Conservation (phyloP, 352 stramenopile genomes). For the Pythium pyrilobum region DNA sequence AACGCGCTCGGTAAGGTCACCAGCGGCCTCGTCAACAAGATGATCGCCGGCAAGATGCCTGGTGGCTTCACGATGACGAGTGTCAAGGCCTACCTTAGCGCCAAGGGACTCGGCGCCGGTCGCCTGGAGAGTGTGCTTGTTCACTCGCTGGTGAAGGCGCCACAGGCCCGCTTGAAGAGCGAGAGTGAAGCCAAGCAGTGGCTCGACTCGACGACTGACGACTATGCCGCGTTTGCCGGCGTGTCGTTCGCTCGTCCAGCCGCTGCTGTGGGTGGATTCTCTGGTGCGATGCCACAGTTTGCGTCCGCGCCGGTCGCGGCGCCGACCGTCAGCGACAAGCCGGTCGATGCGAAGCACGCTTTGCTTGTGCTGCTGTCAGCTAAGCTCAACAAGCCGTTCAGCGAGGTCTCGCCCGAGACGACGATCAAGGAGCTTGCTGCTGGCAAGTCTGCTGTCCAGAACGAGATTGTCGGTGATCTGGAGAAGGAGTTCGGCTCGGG, state of each 20-base stretch:
- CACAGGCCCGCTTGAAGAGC: conserved; percentile 61
- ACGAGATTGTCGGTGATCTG: conserved; percentile 84
- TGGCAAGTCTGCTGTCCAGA: conserved; percentile 85
- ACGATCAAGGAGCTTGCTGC: conserved; percentile 79
- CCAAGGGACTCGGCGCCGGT: conserved; percentile 61
- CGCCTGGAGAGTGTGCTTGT: conserved; percentile 73
- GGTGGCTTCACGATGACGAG: conserved; percentile 79
- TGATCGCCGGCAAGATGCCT: conserved; percentile 79
- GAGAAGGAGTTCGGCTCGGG: conserved; percentile 83
- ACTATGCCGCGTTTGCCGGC: conserved; percentile 72
- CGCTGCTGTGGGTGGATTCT: conserved; percentile 6
- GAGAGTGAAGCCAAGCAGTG: conserved; percentile 71
- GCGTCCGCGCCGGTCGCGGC: conserved; percentile 35
- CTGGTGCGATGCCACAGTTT: conserved; percentile 32
- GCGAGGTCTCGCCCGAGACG: conserved; percentile 48
- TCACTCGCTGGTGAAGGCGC: conserved; percentile 57
- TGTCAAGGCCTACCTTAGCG: conserved; percentile 64
- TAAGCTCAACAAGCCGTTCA: conserved; percentile 74
- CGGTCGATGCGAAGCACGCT: conserved; percentile 70
- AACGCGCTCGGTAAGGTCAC: conserved; percentile 67
- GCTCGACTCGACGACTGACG: conserved; percentile 64
- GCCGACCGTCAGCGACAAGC: conserved; percentile 52
- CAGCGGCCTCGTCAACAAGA: conserved; percentile 56
- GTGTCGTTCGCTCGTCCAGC: conserved; percentile 46
- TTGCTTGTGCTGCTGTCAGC: conserved; percentile 67